phyloP scores from a whole-genome alignment of 2,329 filamentous ascomycete species.

The Camillea tinctor region DNA sequence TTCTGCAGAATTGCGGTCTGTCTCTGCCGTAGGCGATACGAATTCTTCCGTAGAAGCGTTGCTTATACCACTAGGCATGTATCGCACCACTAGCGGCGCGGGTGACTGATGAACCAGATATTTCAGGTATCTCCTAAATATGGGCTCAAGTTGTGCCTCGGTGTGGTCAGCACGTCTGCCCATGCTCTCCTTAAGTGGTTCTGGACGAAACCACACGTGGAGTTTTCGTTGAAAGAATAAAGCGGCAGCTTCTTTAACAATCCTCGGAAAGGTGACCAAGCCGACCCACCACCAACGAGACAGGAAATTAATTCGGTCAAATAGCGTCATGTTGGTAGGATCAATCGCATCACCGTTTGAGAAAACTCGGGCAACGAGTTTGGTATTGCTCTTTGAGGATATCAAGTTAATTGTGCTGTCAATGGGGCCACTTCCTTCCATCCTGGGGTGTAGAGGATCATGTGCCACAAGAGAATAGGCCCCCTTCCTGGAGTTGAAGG shows the following conservation, averaged over 20 bases:
- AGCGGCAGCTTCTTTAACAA: conserved; percentile 57
- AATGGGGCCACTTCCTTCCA: conserved; percentile 43
- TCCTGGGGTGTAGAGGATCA: conserved; percentile 45
- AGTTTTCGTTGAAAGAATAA: conserved; percentile 58
- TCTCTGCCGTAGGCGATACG: conserved; percentile 30
- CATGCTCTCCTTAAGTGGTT: conserved; percentile 57
- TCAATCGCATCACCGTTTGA: conserved; percentile 52
- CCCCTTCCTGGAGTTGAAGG: conserved; percentile 65
- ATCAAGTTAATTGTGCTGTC: conserved; percentile 60
- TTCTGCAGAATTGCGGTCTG: conserved; percentile 22
- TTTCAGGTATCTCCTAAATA: conserved; percentile 48
- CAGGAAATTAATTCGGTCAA: conserved; percentile 48
- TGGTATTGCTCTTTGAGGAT: conserved; percentile 59
- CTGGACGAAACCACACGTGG: conserved; percentile 64
- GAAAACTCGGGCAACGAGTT: conserved; percentile 60
- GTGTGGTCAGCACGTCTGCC: conserved; percentile 49
- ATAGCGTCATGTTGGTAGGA: conserved; percentile 42
- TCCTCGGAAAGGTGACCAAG: conserved; percentile 64
- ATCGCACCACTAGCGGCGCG: conserved; percentile 48
- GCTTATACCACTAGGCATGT: conserved; percentile 50
- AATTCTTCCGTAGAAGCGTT: conserved; percentile 39
- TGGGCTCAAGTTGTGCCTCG: conserved; percentile 47
- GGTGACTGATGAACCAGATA: conserved; percentile 48
- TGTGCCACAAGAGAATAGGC: conserved; percentile 49
- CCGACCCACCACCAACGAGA: conserved; percentile 66